Base-by-base conservation (phyloP, 2,329 filamentous ascomycete species). In the Paraphaeosphaeria minitans region DNA sequence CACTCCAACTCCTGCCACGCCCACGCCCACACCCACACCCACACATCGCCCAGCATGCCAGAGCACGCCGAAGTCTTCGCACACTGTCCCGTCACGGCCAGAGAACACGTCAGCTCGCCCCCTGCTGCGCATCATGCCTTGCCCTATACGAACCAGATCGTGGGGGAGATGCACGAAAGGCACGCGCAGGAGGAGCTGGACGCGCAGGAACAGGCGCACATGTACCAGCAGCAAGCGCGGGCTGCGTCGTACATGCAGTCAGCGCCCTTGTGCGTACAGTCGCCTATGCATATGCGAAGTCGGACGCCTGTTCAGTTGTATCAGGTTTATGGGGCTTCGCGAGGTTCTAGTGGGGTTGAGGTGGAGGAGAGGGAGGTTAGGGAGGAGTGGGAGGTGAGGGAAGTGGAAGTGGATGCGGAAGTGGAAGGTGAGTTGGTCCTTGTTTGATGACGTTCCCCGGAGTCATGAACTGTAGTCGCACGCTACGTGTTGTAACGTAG, bases 11-110 rank as follows among this genome's bases (percentile, higher is more conserved):
- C 5, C 37, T n/a, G n/a, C 16, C 19, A 39, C n/a, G 19, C 16
- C 8, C 37, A n/a, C n/a, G n/a, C n/a, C n/a, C n/a, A n/a, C n/a
- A n/a, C n/a, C n/a, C n/a, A n/a, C n/a, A n/a, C n/a, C n/a, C n/a
- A n/a, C n/a, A 39, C 37, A 16, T 39, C 24, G 16, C 24, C 21
- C 37, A 53, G 5, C 3, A 52, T 52, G 49, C 49, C 50, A 27
- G 35, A 53, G 19, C 50, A 53, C 50, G 37, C 19, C 22, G 50
- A 53, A 19, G 19, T 31, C 12, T 42, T 53, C 24, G 37, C 37
- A 13, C 24, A 53, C 22, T 53, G 50, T 16, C 24, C 35, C 14
- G 12, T 14, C 4, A 24, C 50, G 19, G 21, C 10, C 41, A 22
- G 19, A 43, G 41, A 31, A 31, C 10, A 8, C 9, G 29, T 31